phyloP scores from a whole-genome alignment of 108 stramenopile genomes.

The Fistulifera pelliculosa region DNA sequence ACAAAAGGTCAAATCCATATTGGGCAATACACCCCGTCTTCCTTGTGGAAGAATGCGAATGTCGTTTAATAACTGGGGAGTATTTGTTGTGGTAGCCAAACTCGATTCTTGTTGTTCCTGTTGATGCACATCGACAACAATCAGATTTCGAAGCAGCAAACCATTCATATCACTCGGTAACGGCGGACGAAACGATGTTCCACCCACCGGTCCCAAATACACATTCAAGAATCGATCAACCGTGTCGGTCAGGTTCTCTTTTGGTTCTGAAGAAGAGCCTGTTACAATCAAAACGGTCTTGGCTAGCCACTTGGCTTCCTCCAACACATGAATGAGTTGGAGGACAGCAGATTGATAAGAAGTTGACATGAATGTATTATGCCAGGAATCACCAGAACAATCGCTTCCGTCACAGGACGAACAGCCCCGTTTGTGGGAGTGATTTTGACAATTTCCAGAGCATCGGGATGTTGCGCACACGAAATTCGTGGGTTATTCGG shows the following conservation, averaged over 20 bases:
- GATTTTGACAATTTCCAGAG: conserved; percentile 45
- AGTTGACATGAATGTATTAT: conserved; percentile 26
- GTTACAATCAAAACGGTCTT: conserved; percentile 69
- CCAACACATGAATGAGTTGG: conserved; percentile 41
- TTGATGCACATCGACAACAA: conserved; percentile 39
- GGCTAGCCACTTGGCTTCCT: conserved; percentile 53
- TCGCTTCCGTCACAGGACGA: conserved; percentile 49
- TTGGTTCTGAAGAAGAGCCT: conserved; percentile 13
- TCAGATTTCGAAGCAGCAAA: conserved; percentile 51
- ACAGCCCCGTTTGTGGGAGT: conserved; percentile 25
- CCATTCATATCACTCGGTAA: conserved; percentile 42
- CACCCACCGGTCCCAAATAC: conserved; percentile 18
- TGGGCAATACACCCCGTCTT: conserved; percentile 61
- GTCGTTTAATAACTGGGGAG: too few relatives aligned
- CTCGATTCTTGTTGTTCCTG: background rate
- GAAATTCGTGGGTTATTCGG: background rate
- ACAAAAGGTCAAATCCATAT: conserved; percentile 75
- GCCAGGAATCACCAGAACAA: conserved; percentile 53
- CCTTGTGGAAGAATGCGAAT: conserved; percentile 63
- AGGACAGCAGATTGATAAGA: conserved; percentile 37
- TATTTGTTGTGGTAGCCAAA: background rate
- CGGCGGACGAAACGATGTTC: conserved; percentile 6
- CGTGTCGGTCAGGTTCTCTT: conserved; percentile 13
- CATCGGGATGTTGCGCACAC: background rate
- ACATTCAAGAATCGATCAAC: conserved; percentile 33